Evolutionary conservation across 2,329 filamentous ascomycete genomes (phyloP), one percentile per base, ranked within the genome.

Genomic region (Aspergillus persii): DNA sequence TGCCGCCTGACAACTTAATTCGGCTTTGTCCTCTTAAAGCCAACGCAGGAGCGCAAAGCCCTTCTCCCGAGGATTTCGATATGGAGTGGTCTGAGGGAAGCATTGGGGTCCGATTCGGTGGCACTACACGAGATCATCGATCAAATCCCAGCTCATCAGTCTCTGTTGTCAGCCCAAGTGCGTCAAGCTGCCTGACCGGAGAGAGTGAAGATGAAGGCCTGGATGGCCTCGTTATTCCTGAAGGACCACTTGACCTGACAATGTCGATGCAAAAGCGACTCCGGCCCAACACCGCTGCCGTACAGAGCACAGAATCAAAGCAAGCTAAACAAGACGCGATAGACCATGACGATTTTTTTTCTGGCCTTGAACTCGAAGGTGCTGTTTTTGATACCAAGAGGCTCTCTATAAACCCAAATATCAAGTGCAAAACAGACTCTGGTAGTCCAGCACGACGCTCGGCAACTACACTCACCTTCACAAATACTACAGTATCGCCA

Each of bases 161-260:
- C 39, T 96, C 93, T 44, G 91, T 91, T 30, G 84, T 97, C 74
- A 98, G 94, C 71, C 94, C 95, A 12, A 98, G 93, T 73, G 85
- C 96, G 57, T 91, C 92, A 23, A 98, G 94, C 75, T 95, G 91
- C 63, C 87, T 96, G 67, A 96, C 92, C 1, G 85, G 86, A 8
- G 95, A 97, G 78, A 98, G 93, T 71, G 94, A 97, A 71, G 93
- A 96, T 66, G 94, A 98, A 74, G 89, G 90, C 6, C 84, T 98
- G 61, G 91, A 95, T 61, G 94, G 94, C n/a, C 83, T 99, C 12
- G 81, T 96, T 23, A 81, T 98, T 18, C 95, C 95, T 0, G 83
- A 85, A 56, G 93, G 92, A 1, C 91, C 91, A 23, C 81, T 99
- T 54, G 88, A 96, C 74, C 90, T 98, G 69, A 85, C 86, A 46